Base-by-base conservation (phyloP, 345 rosid species). In the Aquilaria malaccensis region DNA sequence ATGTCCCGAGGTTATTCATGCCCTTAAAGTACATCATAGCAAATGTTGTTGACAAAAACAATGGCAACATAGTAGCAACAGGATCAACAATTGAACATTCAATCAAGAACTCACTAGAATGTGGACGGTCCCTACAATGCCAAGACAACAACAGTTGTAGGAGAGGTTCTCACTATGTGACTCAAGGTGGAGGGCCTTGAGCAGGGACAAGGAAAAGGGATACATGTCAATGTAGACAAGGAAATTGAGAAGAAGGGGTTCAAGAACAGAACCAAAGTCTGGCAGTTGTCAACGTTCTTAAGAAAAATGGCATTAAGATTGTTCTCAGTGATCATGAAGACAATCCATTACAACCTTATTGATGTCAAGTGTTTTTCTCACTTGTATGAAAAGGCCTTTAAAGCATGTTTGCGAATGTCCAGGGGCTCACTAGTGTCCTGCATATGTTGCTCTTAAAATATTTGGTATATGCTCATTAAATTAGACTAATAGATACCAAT, bases 231-330 rank as follows among this genome's bases (percentile, higher is more conserved):
- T 54, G 70, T 85, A 45, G 79, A 77, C 77, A 89, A 83, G 73
- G 95, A 89, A 77, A 64, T 92, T 4, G 95, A 85, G 76, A 89
- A 87, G 82, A 92, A 85, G 66, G 91, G 95, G 3, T 84, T 89
- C 45, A 80, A 76, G 73, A 89, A 81, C 72, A 84, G 57, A 87
- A 87, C 79, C 30, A 72, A 79, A 65, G 72, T 73, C 32, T 78
- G 80, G 83, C 85, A 31, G 60, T 85, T 46, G 85, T 87, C 50
- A 84, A 89, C 67, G 79, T 85, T 13, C 78, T 89, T 11, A 83
- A 77, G 70, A 89, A 81, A 80, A 83, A 81, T 67, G 96, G 91
- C 13, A 85, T 93, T 48, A 83, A 84, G 30, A 75, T 87, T 37
- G 65, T 82, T 67, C 84, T 89, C 43, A 9, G 7, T 37, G 43